Base-by-base conservation (phyloP, 306 rosid species). In the Prunus kanzakura region DNA sequence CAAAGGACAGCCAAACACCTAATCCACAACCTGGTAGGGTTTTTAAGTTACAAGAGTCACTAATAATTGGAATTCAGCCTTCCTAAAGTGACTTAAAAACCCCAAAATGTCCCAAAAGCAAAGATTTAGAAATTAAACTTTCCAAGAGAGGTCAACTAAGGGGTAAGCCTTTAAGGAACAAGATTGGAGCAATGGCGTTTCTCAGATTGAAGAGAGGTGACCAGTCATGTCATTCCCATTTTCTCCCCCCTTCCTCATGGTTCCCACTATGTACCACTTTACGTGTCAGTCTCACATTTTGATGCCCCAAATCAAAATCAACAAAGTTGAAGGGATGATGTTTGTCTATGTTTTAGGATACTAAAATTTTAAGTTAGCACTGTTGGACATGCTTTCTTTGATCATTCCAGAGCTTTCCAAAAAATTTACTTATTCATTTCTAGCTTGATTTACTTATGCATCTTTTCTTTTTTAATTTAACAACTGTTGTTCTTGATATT, bases 21-120 rank as follows among this genome's bases (percentile, higher is more conserved):
- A 41, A 68, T 47, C 32, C 14, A 50, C 8, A 66, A 27, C 56
- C 57, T 45, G 73, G 76, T 79, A 16, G 79, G 76, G 76, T 72
- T 69, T 30, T 30, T 55, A 45, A 67, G 27, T 54, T n/a, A 58
- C 77, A 55, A 70, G 23, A 54, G 68, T 1, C 25, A 58, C 52
- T 25, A 67, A 68, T 73, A 45, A 67, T 78, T 78, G 76, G 83
- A 71, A 75, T 29, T 70, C 73, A 69, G 72, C 70, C 47, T 78
- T 14, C 73, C 32, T 68, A 58, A 69, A 69, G 80, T 25, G 62
- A 67, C 66, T 47, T 65, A 45, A 55, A 54, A 29, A 29, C 56
- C 51, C 29, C 16, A 46, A 55, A 22, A 49, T 71, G 27, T 46
- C 73, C 43, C 8, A 41, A 77, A 74, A 76, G 58, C 54, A 57